These are phyloP conservation scores for Rostrohypoxylon terebratum DNA, from an alignment of 495 filamentous ascomycete genomes.

Conservation along the genomic window DNA sequence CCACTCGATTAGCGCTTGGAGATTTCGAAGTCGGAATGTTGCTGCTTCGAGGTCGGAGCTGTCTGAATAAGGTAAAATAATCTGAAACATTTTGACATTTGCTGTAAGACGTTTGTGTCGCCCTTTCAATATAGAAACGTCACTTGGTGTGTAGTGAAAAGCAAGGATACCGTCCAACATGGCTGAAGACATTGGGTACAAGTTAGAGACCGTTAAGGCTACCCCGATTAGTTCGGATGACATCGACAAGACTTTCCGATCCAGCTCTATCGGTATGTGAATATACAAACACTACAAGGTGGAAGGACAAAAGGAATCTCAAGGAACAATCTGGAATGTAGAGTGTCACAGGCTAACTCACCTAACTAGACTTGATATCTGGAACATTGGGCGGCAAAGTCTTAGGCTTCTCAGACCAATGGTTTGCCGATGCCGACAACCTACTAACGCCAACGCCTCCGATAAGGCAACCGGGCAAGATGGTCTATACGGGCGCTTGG, in stretches of 20 bases:
- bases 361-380: conserved; percentile 76
- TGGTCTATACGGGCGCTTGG: conserved; percentile 89
- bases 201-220: conserved; percentile 60
- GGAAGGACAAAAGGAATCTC: not conserved
- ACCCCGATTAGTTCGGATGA: conserved; percentile 64
- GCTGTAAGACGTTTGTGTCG: conserved; percentile 13
- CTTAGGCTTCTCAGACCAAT: conserved; percentile 85
- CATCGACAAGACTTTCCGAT: conserved; percentile 79
- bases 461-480: conserved; percentile 81
- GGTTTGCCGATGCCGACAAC: conserved; percentile 86
- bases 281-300: not conserved
- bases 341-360: conserved; percentile 29
- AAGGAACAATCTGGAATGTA: not conserved
- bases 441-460: conserved; percentile 80
- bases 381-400: conserved; percentile 77
- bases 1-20: conserved; percentile 30
- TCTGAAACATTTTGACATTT: conserved; percentile 10
- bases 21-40: conserved; percentile 40
- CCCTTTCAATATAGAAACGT: conserved; percentile 4
- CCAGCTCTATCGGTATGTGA: conserved; percentile 73
- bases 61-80: not conserved
- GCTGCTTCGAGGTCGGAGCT: conserved; percentile 14
- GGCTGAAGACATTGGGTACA: conserved; percentile 57
- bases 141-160: not conserved
- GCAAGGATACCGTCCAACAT: conserved; percentile 20